Base-by-base conservation (phyloP, 176 grass and related monocot genomes). In the Eragrostis curvula region DNA sequence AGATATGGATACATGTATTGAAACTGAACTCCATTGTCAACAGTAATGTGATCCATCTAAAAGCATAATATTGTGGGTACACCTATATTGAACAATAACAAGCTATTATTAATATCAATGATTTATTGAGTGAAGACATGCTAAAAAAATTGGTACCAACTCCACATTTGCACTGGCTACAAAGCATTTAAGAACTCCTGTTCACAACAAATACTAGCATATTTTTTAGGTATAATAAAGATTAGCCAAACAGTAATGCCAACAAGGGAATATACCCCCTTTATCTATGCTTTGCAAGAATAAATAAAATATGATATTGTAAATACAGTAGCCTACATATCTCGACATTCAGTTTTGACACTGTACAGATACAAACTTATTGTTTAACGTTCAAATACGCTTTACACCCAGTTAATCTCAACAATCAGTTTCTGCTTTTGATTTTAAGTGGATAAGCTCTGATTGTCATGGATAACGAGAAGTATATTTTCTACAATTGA, bases 41-140 rank as follows among this genome's bases (percentile, higher is more conserved):
- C 20, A 98, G 46, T 79, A 98, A 81, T 52, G 92, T 95, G 79
- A 98, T 91, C 96, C 96, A 98, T 86, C 96, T 86, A 81, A 98
- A 95, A n/a, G 90, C 96, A 87, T 98, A 98, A 80, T 95, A 95
- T 79, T 93, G 93, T 50, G 92, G 90, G 70, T 91, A 95, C 32
- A 98, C 87, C 96, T 98, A 80, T 48, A 90, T 52, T 66, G 46
- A 61, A 12, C 75, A 24, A 58, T 16, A 85, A 11, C 51, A 56
- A 42, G 23, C 49, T 73, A 48, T 25, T 14, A 79, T 79, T 48
- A 60, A 62, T 36, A 75, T 68, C 1, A 45, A 70, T 12, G 68
- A 67, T 12, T 45, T 29, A 2, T 56, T 1, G 2, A 17, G 20
- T 10, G 13, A 12, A 86, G 24, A 32, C 40, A 78, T 72, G n/a